Conservation (phyloP, 202 grass and related monocot species). For the Zoysia matrella region DNA sequence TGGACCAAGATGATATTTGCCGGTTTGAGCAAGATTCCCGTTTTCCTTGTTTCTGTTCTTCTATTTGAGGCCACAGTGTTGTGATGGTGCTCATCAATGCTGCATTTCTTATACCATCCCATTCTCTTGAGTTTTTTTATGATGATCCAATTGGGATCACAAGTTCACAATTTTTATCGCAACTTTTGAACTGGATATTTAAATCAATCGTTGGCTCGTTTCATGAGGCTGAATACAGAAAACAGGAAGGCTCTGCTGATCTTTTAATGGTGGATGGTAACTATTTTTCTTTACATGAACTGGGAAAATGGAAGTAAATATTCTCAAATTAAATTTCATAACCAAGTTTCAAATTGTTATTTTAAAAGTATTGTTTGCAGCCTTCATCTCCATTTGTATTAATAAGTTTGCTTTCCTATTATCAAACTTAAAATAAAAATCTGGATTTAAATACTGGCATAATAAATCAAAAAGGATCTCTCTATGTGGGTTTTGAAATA, state of each 20-base stretch:
- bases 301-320: neutral
- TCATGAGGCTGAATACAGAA: constrained; percentile 5
- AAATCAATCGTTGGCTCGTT: neutral
- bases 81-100: neutral
- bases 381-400: constrained; percentile 24
- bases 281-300: neutral
- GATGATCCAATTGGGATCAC: constrained; percentile 19
- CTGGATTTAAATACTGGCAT: neutral
- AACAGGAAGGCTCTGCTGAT: constrained; percentile 1
- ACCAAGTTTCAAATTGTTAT: neutral
- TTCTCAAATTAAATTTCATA: neutral
- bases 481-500: constrained; percentile 30
- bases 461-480: constrained; percentile 5
- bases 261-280: neutral
- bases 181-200: constrained; percentile 23
- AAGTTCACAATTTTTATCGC: neutral
- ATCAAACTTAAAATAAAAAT: constrained; percentile 17
- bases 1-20: constrained; percentile 10
- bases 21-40: constrained; percentile 22
- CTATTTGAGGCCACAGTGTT: neutral
- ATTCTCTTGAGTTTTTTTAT: constrained; percentile 9
- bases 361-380: constrained; percentile 10
- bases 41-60: neutral
- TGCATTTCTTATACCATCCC: constrained; percentile 18
- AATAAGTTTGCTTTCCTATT: constrained; percentile 17